A percentile compares a stretch with the other conserved stretches of the same genome.
Evolutionary conservation across 2,329 filamentous ascomycete genomes (phyloP).

Genomic region (Myotisia sp.): DNA sequence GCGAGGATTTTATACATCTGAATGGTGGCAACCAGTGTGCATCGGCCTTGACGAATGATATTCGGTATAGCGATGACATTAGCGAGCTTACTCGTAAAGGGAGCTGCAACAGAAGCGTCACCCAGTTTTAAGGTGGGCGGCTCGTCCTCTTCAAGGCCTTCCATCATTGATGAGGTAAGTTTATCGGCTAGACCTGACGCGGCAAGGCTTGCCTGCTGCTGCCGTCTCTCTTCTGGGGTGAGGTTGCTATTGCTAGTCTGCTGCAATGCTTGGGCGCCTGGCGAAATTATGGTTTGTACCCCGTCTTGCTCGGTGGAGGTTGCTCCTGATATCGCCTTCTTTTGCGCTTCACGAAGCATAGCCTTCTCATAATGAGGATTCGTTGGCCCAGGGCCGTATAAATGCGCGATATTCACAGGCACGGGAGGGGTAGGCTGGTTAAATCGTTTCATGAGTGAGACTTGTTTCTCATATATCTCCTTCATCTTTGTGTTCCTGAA

Average conservation of each 20-base stretch:
- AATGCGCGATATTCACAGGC: constrained; percentile 78
- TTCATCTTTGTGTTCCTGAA: constrained; percentile 94
- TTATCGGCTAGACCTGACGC: constrained; percentile 72
- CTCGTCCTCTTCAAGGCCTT: constrained; percentile 78
- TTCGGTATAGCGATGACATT: constrained; percentile 96
- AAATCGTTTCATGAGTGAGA: constrained; percentile 81
- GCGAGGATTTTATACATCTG: constrained; percentile 99
- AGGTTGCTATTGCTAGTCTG: constrained; percentile 35
- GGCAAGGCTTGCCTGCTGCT: constrained; percentile 50
- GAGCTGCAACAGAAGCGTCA: constrained; percentile 90
- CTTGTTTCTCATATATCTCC: constrained; percentile 95
- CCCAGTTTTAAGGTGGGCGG: constrained; percentile 93
- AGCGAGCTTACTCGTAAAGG: constrained; percentile 92
- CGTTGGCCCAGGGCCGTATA: constrained; percentile 76
- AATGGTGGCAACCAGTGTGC: constrained; percentile 93
- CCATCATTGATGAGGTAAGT: constrained; percentile 76
- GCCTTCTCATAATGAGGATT: constrained; percentile 95
- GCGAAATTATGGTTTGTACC: constrained; percentile 52
- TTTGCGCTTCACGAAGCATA: constrained; percentile 68
- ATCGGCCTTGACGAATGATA: constrained; percentile 93
- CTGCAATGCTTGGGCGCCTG: constrained; percentile 48
- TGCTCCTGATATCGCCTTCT: constrained; percentile 51
- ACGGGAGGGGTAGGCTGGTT: constrained; percentile 88
- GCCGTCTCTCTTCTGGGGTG: constrained; percentile 37
- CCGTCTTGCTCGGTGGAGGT: constrained; percentile 39